Base-by-base conservation (phyloP, 345 rosid species). In the Stellera chamaejasme region DNA sequence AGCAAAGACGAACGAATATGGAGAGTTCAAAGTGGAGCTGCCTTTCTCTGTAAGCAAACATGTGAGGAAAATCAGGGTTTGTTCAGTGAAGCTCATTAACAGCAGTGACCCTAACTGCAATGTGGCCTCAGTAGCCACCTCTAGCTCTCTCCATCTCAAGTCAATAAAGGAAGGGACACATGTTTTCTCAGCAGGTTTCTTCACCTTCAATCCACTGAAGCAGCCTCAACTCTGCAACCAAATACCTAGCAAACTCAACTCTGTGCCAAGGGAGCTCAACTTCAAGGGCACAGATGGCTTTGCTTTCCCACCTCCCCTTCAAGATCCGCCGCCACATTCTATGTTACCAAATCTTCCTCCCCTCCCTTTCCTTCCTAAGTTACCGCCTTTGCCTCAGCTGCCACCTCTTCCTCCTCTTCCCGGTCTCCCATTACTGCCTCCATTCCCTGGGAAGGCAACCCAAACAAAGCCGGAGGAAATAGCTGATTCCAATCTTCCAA, bases 131-230 rank as follows among this genome's bases (percentile, higher is more conserved):
- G 57, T 76, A 8, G 83, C 87, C 2, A 65, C 81, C 10, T 78
- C 91, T 0, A 69, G 89, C n/a, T 71, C 79, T n/a, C 72, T 86
- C 19, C 82, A 59, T 39, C 71, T 89, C 13, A 80, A 68, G 67
- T 65, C 78, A 2, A 69, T 70, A 50, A 73, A 70, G 52, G 64
- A 67, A 9, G 82, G 88, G 51, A 55, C 63, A 1, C 72, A 75
- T 6, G 65, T 89, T 26, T 89, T 83, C 82, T 89, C 90, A 5
- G 90, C 97, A 10, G 97, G 97, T 0, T 75, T 80, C 68, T 89
- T 86, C 78, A 71, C 84, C 59, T 86, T 89, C 80, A 89, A 74
- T 75, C 97, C 95, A 0, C 62, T 63, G 32, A 80, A 63, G 14
- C 89, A 66, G 56, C 87, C 95, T 7, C 55, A 62, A 27, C 61